Base-by-base conservation (phyloP, 108 stramenopile species). In the Aurantiochytrium sp. region DNA sequence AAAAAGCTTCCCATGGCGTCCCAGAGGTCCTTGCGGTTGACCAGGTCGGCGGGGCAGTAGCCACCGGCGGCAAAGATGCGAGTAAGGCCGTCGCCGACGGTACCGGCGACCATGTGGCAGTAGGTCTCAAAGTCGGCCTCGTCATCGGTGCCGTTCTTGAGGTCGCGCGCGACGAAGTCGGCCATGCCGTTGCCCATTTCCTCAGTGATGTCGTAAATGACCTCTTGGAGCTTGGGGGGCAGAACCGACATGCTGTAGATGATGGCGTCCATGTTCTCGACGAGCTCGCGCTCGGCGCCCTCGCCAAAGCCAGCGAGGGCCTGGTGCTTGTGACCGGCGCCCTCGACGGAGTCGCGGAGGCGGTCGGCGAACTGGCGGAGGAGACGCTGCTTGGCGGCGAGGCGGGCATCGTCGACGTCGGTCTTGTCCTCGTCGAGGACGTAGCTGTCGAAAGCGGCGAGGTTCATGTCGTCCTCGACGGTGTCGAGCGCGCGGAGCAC, bases 161-260 rank as follows among this genome's bases (percentile, higher is more conserved):
- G 89, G 90, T 99, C 99, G 87, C 97, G 97, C 55, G 89, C 94
- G 4, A 97, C 98, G 90, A 96, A 99, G 85, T 97, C 96, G 1
- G 98, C 99, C 99, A 99, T 99, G 30, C 99, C 99, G 1, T 88
- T 91, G n/a, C 97, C 99, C 99, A 99, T 99, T 39, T 95, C 91
- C 54, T 94, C 89, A 15, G 97, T 97, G 85, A 99, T 97, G 86
- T 98, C 99, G 2, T 85, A 41, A 86, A 99, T 98, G 87, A 99
- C 95, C 73, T 92, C 88, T 12, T 90, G 94, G 39, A 94, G 92
- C 8, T 88, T 87, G 21, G 93, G 89, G 5, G 89, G 86, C 65
- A 98, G 90, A 36, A 90, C 88, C 30, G 93, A 91, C 88, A 92
- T 98, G 55, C 98, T 95, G 37, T 91, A 88, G 37, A 95, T 97